A percentile compares a stretch with the other conserved stretches of the same genome.
phyloP scores from a whole-genome alignment of 129 eudicot species.

The Glebionis coronaria region DNA sequence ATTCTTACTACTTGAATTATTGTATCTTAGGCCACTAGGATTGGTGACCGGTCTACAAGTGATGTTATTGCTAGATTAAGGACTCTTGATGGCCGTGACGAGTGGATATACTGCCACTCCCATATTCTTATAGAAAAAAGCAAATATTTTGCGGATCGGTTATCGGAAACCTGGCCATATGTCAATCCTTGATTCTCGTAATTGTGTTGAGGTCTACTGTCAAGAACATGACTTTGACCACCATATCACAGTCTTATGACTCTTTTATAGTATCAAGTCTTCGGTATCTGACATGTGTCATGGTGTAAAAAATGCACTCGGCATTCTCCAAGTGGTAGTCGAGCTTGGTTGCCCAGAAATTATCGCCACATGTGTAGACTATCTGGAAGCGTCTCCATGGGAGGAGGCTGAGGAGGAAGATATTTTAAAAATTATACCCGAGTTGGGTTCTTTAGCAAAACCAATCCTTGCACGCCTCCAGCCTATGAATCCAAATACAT shows the following conservation, averaged over 20 bases:
- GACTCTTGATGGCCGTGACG: conserved; percentile 87
- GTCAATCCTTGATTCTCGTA: conserved; percentile 94
- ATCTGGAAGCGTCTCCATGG: too few relatives aligned
- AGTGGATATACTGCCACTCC: conserved; percentile 84
- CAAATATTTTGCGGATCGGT: conserved; percentile 83
- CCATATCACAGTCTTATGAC: conserved; percentile 68
- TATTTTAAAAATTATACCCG: conserved; percentile 52
- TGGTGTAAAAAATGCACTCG: conserved; percentile 75
- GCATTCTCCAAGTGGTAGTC: conserved; percentile 66
- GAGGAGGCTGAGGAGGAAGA: too few relatives aligned
- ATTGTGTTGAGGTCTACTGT: conserved; percentile 86
- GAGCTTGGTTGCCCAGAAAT: too few relatives aligned
- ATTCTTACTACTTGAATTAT: not conserved
- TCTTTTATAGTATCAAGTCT: conserved; percentile 41
- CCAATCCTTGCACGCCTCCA: conserved; percentile 75
- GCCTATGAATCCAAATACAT: conserved; percentile 52
- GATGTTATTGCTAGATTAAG: conserved; percentile 86
- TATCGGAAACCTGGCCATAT: conserved; percentile 86
- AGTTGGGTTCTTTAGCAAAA: conserved; percentile 59
- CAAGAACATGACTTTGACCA: conserved; percentile 71
- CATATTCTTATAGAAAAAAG: conserved; percentile 54
- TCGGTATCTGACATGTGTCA: conserved; percentile 49
- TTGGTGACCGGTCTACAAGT: conserved; percentile 74
- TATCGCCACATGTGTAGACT: too few relatives aligned
- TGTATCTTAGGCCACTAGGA: conserved; percentile 39